Conservation (phyloP, 2,329 filamentous ascomycete genomes). For the Colletotrichum filicis region DNA sequence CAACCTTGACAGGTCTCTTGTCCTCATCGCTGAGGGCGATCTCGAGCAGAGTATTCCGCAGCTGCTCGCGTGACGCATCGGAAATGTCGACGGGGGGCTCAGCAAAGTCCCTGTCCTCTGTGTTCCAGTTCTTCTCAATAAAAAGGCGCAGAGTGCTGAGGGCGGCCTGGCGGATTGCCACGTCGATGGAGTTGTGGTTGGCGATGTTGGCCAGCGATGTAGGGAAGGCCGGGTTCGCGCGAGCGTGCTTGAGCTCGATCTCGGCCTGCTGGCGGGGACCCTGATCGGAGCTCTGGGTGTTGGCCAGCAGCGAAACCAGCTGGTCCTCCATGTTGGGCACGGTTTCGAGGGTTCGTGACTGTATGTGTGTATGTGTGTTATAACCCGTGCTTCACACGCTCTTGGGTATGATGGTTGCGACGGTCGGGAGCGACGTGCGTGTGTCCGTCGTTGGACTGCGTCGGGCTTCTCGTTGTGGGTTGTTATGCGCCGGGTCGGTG, state of each 20-base stretch:
- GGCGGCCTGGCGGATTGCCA: conserved; percentile 84
- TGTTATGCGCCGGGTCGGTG: neutral
- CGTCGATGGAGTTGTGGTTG: conserved; percentile 77
- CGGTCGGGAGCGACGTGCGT: neutral
- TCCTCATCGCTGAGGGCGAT: conserved; percentile 78
- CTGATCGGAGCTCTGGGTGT: conserved; percentile 83
- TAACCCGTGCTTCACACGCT: neutral
- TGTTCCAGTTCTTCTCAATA: conserved; percentile 86
- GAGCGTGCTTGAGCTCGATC: conserved; percentile 79
- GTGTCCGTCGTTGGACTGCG: neutral
- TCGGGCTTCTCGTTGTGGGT: neutral
- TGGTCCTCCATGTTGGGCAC: conserved; percentile 82
- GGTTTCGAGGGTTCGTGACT: neutral
- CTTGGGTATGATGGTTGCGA: neutral
- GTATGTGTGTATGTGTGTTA: neutral
- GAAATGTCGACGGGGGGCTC: conserved; percentile 71
- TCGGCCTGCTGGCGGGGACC: conserved; percentile 87
- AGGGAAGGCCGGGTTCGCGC: conserved; percentile 78
- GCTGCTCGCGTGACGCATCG: conserved; percentile 77
- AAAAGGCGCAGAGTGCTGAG: conserved; percentile 84
- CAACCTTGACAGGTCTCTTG: conserved; percentile 87
- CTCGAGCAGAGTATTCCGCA: conserved; percentile 80
- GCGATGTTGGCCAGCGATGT: conserved; percentile 84
- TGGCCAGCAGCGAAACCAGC: conserved; percentile 86
- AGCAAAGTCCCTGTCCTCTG: conserved; percentile 76